Evolutionary conservation across 129 eudicot species (phyloP).

Genomic region (Sambucus nigra): DNA sequence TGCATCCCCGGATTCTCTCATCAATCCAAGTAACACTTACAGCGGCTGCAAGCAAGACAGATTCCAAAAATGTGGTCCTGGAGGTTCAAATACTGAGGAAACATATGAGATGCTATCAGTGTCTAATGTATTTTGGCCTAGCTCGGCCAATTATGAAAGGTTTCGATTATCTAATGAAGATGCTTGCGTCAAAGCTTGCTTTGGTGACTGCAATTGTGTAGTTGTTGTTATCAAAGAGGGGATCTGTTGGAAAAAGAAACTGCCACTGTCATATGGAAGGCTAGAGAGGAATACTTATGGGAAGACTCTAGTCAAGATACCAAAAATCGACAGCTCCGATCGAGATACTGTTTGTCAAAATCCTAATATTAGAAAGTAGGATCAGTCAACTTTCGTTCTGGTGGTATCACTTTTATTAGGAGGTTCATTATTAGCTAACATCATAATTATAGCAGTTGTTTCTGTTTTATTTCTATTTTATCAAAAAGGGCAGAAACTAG

Average conservation of each 20-base stretch:
- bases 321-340: background rate
- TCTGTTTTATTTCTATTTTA: background rate
- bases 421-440: conserved; percentile 17
- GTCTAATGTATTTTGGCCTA: conserved; percentile 15
- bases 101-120: conserved; percentile 3
- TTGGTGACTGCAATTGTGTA: conserved; percentile 23
- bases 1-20: conserved; percentile 21
- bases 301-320: conserved; percentile 16
- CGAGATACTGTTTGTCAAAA: background rate
- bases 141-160: conserved; percentile 11
- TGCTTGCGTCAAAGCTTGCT: conserved; percentile 18
- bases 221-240: conserved; percentile 11
- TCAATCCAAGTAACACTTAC: conserved; percentile 12
- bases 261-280: conserved; percentile 20
- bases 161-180: conserved; percentile 6
- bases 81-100: background rate
- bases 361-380: background rate
- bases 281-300: conserved; percentile 3
- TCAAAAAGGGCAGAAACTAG: background rate
- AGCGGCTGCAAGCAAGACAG: conserved; percentile 25
- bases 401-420: conserved; percentile 18
- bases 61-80: conserved; percentile 14
- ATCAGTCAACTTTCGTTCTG: conserved; percentile 8
- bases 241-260: conserved; percentile 21
- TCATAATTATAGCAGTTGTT: conserved; percentile 6